phyloP scores from a whole-genome alignment of 441 rosid species.

The Gossypium davidsonii region DNA sequence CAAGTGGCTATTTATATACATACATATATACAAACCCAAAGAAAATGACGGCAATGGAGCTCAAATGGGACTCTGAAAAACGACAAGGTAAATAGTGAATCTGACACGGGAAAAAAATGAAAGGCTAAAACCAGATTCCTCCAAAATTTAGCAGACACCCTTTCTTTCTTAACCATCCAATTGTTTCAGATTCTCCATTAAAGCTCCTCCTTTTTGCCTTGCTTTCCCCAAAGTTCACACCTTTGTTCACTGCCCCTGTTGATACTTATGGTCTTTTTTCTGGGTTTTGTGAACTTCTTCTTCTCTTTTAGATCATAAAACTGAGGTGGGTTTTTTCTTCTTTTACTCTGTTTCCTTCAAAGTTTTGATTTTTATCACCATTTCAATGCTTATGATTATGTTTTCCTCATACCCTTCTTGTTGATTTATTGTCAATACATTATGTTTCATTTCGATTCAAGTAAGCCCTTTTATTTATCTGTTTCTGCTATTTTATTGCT shows the following conservation, averaged over 20 bases:
- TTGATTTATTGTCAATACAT: background rate
- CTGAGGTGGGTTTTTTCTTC: slow-evolving; percentile 24
- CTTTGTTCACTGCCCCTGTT: background rate
- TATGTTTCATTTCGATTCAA: background rate
- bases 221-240: background rate
- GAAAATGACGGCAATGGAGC: background rate
- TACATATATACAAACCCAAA: background rate
- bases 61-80: slow-evolving; percentile 10
- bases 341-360: background rate
- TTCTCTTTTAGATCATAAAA: background rate
- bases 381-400: background rate
- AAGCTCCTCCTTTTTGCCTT: background rate
- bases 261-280: background rate
- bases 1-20: background rate
- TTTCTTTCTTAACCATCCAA: slow-evolving; percentile 23
- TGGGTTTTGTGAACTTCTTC: slow-evolving; percentile 11
- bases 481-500: too few relatives aligned
- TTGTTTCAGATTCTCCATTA: slow-evolving; percentile 33
- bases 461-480: too few relatives aligned
- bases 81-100: slow-evolving; percentile 22
- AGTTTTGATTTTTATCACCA: background rate
- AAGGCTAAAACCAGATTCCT: slow-evolving; percentile 13
- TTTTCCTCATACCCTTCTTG: background rate
- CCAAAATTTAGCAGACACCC: slow-evolving; percentile 18
- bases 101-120: background rate